Evolutionary conservation across 495 filamentous ascomycete species (phyloP).

Genomic region (Penicillium canescens): DNA sequence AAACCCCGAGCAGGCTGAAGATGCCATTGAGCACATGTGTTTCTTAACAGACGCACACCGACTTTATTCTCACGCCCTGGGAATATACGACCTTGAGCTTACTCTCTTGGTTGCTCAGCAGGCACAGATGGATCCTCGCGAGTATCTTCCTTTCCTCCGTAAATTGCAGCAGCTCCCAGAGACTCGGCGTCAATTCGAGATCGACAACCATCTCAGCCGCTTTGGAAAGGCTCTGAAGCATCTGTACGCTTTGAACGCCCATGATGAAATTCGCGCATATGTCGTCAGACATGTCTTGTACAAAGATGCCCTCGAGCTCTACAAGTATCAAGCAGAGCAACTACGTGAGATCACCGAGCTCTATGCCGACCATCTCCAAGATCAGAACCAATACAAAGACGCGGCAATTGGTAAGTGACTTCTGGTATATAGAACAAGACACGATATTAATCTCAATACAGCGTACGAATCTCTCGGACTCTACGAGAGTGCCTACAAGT

Average conservation of each 20-base stretch:
- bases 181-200: conserved; percentile 71
- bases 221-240: conserved; percentile 74
- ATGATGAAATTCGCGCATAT: conserved; percentile 77
- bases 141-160: conserved; percentile 94
- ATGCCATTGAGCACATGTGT: conserved; percentile 92
- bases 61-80: conserved; percentile 88
- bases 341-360: conserved; percentile 65
- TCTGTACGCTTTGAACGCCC: conserved; percentile 64
- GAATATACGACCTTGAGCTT: conserved; percentile 88
- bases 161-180: conserved; percentile 72
- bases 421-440: neutral
- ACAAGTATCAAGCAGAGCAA: conserved; percentile 70
- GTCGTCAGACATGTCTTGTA: conserved; percentile 78
- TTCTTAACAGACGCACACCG: conserved; percentile 92
- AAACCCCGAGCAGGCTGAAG: conserved; percentile 68
- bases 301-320: conserved; percentile 72
- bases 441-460: conserved; percentile 19
- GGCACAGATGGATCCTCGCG: conserved; percentile 91
- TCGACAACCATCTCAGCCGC: conserved; percentile 82
- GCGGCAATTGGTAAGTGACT: conserved; percentile 64
- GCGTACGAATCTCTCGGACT: conserved; percentile 85
- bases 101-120: conserved; percentile 90
- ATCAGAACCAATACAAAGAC: conserved; percentile 73
- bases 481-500: conserved; percentile 68
- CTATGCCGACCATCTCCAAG: conserved; percentile 77